These are phyloP conservation scores for Pseudogymnoascus sp. DNA, from an alignment of 2,329 filamentous ascomycete species.

Conservation along the genomic window DNA sequence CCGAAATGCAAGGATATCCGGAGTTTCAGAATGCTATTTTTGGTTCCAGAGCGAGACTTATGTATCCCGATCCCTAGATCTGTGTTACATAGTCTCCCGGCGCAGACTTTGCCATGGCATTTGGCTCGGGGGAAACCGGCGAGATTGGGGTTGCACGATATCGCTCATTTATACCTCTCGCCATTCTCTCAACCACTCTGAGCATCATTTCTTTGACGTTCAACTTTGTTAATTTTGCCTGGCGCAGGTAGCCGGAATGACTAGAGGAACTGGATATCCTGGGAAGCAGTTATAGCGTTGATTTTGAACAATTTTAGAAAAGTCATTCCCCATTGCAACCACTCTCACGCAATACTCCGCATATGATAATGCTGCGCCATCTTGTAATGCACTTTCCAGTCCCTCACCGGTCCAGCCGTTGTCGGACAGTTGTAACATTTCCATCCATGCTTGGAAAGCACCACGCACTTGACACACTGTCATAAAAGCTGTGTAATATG, in stretches of 20 bases:
- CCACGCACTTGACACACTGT: background rate
- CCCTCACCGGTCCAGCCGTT: background rate
- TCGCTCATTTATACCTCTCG: background rate
- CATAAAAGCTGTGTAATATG: constrained; percentile 5
- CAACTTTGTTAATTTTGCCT: background rate
- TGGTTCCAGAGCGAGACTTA: background rate
- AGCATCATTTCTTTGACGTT: background rate
- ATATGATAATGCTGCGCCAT: background rate
- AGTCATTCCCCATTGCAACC: background rate
- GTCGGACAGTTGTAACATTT: background rate
- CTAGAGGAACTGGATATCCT: background rate
- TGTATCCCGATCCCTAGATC: constrained; percentile 4
- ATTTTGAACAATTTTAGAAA: background rate
- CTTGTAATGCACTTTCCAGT: background rate
- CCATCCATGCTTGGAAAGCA: background rate
- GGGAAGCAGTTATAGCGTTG: background rate
- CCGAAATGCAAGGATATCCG: background rate
- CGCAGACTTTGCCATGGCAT: background rate
- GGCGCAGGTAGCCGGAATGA: background rate
- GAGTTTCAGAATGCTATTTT: background rate
- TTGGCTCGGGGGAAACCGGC: background rate
- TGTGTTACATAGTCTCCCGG: background rate
- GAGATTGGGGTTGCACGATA: background rate
- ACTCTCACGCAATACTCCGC: background rate
- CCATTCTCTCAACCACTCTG: background rate